Evolutionary conservation across 116 monocot genomes (phyloP), one percentile per base, ranked within the genome.

Genomic region (Phalaenopsis hybrid): DNA sequence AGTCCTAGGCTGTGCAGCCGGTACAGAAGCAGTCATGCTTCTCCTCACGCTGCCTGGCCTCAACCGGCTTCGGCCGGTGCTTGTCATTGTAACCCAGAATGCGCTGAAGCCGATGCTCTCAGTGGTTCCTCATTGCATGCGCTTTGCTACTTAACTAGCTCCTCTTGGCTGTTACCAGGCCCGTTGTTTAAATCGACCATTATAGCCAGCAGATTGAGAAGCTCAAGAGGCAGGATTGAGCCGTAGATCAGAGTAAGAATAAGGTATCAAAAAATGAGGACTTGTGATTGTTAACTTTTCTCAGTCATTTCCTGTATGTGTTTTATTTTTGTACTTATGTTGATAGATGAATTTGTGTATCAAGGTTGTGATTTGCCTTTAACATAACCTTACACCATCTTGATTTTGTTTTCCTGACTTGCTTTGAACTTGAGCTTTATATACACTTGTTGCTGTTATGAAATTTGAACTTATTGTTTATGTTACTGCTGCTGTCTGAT

Each of bases 91-190:
- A 17, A 57, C 57, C 18, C 83, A 75, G 10, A 81, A 63, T 76
- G 85, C 90, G 73, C 86, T 92, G 48, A 92, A 90, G 82, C 90
- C 88, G 28, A 41, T 92, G 79, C 80, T 92, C 20, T 82, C 92
- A 72, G 84, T 92, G 75, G 78, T 92, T 9, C 92, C 92, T 92
- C 79, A 87, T 92, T 79, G 92, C 88, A 78, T 79, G 90, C 58
- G 85, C 92, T 23, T 81, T 92, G 57, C 34, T 92, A 21, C 85
- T 92, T 78, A 90, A 92, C 84, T 92, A 90, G 92, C 85, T 92
- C 75, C 86, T 92, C 44, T 92, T 90, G 75, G 67, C 90, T 43
- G 88, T 90, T 70, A 88, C 88, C 20, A 76, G 75, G 43, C 86
- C 90, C 79, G 85, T 87, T 58, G 79, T 88, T 70, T 81, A 86